Conservation (phyloP, 805 yeast genomes). For the Metschnikowia lunata region DNA sequence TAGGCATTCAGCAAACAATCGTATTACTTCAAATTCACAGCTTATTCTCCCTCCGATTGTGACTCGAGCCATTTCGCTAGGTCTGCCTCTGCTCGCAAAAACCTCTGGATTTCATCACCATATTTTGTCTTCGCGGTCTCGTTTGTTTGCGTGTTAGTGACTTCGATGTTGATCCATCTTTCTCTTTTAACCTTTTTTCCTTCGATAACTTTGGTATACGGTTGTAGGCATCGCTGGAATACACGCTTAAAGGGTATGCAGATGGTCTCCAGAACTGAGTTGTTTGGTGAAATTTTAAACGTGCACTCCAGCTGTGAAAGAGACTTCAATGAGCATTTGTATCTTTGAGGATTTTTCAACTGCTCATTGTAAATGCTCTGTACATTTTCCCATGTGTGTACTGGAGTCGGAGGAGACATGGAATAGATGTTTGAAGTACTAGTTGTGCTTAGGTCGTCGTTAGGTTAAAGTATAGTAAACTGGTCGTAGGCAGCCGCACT, state of each 20-base stretch:
- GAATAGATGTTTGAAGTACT: not conserved
- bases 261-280: constrained; percentile 31
- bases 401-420: constrained; percentile 46
- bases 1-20: not conserved
- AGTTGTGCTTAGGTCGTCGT: too few relatives aligned
- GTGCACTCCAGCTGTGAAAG: constrained; percentile 42
- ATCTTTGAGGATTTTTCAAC: constrained; percentile 27
- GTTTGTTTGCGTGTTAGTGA: constrained; percentile 34
- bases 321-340: constrained; percentile 31
- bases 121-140: constrained; percentile 19
- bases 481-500: too few relatives aligned
- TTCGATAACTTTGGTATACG: constrained; percentile 17
- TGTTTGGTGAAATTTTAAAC: constrained; percentile 24
- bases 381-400: constrained; percentile 29
- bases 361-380: constrained; percentile 23
- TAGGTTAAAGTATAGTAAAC: too few relatives aligned
- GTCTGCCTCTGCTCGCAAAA: constrained; percentile 36
- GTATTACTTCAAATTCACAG: not conserved
- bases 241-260: constrained; percentile 42
- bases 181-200: constrained; percentile 25
- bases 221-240: constrained; percentile 37
- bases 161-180: constrained; percentile 38
- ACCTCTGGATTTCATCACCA: constrained; percentile 28
- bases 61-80: constrained; percentile 30
- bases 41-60: constrained; percentile 2